phyloP scores from a whole-genome alignment of 257 asterid species.

The Solanum phureja region DNA sequence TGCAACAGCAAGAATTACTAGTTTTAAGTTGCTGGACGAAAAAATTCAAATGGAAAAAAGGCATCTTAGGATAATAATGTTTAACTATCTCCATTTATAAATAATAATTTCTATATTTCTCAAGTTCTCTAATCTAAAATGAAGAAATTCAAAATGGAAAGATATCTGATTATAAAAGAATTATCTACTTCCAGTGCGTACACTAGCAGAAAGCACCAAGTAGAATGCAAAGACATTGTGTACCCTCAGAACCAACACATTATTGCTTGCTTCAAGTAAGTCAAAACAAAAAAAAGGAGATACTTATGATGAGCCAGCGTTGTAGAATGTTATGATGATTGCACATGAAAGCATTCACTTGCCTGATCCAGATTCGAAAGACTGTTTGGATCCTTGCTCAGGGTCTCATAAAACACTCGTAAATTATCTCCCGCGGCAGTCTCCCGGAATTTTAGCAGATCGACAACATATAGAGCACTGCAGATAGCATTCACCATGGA shows the following conservation, averaged over 20 bases:
- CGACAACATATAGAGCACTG: constrained; percentile 94
- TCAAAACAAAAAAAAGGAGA: not conserved
- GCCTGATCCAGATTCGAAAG: constrained; percentile 98
- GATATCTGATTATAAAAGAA: not conserved
- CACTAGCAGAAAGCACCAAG: not conserved
- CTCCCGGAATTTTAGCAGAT: constrained; percentile 88
- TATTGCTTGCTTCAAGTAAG: not conserved
- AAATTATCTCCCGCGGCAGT: constrained; percentile 98
- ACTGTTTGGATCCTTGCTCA: constrained; percentile 99
- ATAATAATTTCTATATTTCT: not conserved
- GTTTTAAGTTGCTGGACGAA: not conserved
- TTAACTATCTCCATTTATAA: not conserved
- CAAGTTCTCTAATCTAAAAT: not conserved
- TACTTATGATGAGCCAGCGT: not conserved
- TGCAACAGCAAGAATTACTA: not conserved
- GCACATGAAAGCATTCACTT: constrained; percentile 14
- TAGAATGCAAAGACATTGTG: not conserved
- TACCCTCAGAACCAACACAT: not conserved
- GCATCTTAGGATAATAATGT: not conserved
- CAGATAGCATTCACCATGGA: constrained; percentile 21
- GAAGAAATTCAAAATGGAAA: not conserved
- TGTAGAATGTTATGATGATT: not conserved
- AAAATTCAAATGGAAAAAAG: not conserved
- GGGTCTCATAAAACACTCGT: constrained; percentile 86
- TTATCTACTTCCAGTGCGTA: not conserved